Evolutionary conservation across 805 yeast species (phyloP), one percentile per base, ranked within the genome.

Genomic region (Ogataea thermomethanolica): DNA sequence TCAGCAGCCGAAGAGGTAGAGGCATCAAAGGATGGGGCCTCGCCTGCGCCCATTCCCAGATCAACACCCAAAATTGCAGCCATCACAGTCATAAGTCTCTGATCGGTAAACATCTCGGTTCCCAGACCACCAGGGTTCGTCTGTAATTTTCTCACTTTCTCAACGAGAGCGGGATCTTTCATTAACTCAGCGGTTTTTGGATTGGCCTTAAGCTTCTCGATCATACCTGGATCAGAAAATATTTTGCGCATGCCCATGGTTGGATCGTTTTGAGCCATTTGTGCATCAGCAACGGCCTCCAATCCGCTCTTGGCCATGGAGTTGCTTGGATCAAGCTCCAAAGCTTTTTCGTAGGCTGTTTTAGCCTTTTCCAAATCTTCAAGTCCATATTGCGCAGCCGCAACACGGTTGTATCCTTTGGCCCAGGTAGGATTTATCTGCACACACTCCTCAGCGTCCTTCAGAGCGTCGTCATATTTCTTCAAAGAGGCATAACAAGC

Each of bases 381-480:
- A 45, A 84, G 69, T n/a, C 99, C 99, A 55, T 73, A 82, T 35
- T 82, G 78, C 24, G 99, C 99, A 49, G 97, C 90, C 44, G 87
- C 99, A 26, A 84, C 84, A 65, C 99, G 81, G 57, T 81, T 84
- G 71, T 84, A 86, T 34, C 98, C 99, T 66, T 93, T 93, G 15
- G 96, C 89, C 98, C 98, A 93, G 2, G 82, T 50, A 11, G 89
- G 81, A 49, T 85, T 87, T 65, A 89, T 79, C 55, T 77, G 74
- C 39, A 84, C 80, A 66, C 96, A 84, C 57, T 84, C 78, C 44
- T 85, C 66, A 12, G 98, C 99, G 63, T 93, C 99, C 33, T 71
- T 69, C 45, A 88, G 70, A 3, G 98, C 99, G 44, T 80, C 68
- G 15, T 62, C 62, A 56, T 81, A 93, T 54, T 89, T 68, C 56